Percentiles rank a stretch among this genome's conserved stretches.
Evolutionary conservation across 176 grass and related monocot species (phyloP).

Genomic region (Musa beccarii): DNA sequence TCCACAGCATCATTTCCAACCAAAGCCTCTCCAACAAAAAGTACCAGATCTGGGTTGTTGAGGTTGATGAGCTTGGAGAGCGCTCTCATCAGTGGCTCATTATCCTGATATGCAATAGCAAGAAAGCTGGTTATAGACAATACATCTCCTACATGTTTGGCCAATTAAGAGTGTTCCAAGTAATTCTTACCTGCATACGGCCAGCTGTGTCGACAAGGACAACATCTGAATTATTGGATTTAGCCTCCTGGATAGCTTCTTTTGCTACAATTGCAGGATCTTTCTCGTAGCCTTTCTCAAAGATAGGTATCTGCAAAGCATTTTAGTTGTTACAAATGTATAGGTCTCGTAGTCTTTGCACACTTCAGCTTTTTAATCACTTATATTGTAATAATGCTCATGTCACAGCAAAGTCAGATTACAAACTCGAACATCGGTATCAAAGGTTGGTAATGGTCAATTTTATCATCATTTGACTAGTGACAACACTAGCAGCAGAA

Average conservation of each 20-base stretch:
- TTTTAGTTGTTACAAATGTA: background rate
- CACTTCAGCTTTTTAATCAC: background rate
- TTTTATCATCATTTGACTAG: background rate
- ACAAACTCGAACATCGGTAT: background rate
- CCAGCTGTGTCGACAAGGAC: constrained; percentile 93
- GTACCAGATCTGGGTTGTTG: constrained; percentile 71
- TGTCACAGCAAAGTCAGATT: background rate
- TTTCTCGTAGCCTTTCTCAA: constrained; percentile 96
- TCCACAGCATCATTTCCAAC: constrained; percentile 97
- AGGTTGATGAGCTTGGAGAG: constrained; percentile 96
- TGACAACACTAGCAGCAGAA: too few species aligned
- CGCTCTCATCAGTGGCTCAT: constrained; percentile 95
- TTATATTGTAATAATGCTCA: too few species aligned
- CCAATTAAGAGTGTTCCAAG: background rate
- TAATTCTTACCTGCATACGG: constrained; percentile 58
- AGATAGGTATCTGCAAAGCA: constrained; percentile 66
- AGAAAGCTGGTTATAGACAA: background rate
- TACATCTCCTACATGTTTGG: background rate
- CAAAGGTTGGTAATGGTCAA: background rate
- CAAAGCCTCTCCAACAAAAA: constrained; percentile 92
- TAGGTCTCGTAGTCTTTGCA: too few species aligned
- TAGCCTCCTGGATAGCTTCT: constrained; percentile 89
- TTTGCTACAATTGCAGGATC: constrained; percentile 83
- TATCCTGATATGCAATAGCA: constrained; percentile 42
- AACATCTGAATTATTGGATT: constrained; percentile 68